Evolutionary conservation across 2,329 filamentous ascomycete genomes (phyloP).

Genomic region (Tolypocladium endophyticum): DNA sequence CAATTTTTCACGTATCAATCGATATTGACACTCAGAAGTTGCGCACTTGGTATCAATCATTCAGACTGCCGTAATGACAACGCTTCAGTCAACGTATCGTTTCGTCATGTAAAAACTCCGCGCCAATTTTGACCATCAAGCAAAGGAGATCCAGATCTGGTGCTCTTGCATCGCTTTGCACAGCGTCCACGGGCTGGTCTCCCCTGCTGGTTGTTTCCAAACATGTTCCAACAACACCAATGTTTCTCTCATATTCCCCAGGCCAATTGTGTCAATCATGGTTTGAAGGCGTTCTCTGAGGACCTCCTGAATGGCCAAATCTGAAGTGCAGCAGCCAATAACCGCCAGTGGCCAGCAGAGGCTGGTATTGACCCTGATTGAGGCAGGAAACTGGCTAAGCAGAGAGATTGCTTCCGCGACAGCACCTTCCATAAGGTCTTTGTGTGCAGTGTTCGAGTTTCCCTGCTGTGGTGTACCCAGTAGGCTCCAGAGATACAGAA

Average conservation of each 20-base stretch:
- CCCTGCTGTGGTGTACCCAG: conserved; percentile 17
- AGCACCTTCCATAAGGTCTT: conserved; percentile 15
- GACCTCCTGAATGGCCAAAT: conserved; percentile 23
- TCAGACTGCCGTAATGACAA: background rate
- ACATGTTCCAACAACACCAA: conserved; percentile 29
- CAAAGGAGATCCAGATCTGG: conserved; percentile 38
- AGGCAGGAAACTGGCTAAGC: conserved; percentile 20
- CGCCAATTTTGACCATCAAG: conserved; percentile 13
- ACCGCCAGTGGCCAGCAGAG: conserved; percentile 28
- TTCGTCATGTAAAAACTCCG: background rate
- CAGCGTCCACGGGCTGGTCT: conserved; percentile 30
- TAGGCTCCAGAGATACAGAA: conserved; percentile 30
- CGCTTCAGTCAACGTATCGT: background rate
- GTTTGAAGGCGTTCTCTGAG: conserved; percentile 21
- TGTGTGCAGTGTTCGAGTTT: conserved; percentile 9
- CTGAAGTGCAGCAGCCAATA: conserved; percentile 23
- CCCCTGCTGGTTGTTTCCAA: conserved; percentile 22
- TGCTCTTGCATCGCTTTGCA: conserved; percentile 33
- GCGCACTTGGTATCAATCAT: background rate
- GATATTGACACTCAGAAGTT: background rate
- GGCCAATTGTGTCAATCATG: conserved; percentile 25
- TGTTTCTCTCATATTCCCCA: conserved; percentile 35
- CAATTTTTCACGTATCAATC: background rate
- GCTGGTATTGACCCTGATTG: conserved; percentile 25
- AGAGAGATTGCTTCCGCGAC: conserved; percentile 18